Evolutionary conservation across 805 yeast species (phyloP), one percentile per base, ranked within the genome.

Genomic region (Hanseniaspora thailandica): DNA sequence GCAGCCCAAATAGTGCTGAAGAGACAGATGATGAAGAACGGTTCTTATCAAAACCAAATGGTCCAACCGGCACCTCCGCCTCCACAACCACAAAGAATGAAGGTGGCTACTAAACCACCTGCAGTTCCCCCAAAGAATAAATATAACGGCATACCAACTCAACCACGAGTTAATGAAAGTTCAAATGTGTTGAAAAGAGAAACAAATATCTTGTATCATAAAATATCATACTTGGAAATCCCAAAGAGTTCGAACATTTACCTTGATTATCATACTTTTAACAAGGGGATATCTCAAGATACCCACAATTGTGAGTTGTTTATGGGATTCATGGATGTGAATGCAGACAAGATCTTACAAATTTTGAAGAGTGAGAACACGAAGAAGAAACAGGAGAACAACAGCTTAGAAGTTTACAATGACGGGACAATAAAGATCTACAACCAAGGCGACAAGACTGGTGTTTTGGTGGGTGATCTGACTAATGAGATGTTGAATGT

Each of bases 261-360:
- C 23, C 23, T 50, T 10, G 47, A 50, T n/a, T 50, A 50, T 19
- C 35, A 50, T 12, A 23, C 44, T 12, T 34, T 50, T 6, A 19
- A 23, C 9, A 38, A 39, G 26, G 50, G 33, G 17, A 44, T 49
- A 7, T 43, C 56, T 9, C 5, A 30, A 13, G 45, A 28, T 15
- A 97, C 0, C 97, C 97, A 1, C 70, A 87, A 54, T 59, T 68
- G 59, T 69, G 66, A 58, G 10, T 56, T 64, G 28, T 71, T 69
- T 47, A 69, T 71, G 56, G 61, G 68, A 40, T 67, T 69, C 26
- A 70, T 76, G 60, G 77, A 76, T 61, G 65, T 62, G 44, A 57
- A 68, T 17, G 65, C 64, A 4, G 55, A 57, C 7, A 61, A 62
- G 47, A 57, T 71, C 47, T 67, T 68, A 56, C 62, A 65, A 53